Percentiles rank a stretch among this genome's conserved stretches.
These are phyloP conservation scores for Chrysoporthe cubensis DNA, from an alignment of 2,329 filamentous ascomycete species.

Conservation along the genomic window DNA sequence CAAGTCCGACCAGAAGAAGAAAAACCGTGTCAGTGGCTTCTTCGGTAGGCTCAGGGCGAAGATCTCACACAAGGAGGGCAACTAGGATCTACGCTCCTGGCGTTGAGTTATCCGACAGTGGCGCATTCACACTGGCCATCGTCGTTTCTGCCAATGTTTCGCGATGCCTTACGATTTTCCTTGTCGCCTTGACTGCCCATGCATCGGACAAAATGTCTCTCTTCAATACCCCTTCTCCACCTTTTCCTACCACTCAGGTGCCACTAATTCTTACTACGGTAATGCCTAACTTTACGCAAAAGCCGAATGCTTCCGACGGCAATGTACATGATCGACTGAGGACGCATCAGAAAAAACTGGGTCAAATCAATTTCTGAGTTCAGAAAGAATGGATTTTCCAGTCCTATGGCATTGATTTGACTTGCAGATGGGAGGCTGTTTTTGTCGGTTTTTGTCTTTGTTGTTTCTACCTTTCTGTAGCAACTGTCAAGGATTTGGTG, in stretches of 20 bases:
- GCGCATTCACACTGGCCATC: slow-evolving; percentile 29
- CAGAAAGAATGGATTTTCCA: background rate
- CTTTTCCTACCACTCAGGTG: slow-evolving; percentile 11
- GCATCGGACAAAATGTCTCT: slow-evolving; percentile 27
- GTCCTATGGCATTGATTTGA: slow-evolving; percentile 2
- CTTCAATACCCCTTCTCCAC: slow-evolving; percentile 27
- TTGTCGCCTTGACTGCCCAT: slow-evolving; percentile 23
- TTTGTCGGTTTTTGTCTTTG: background rate
- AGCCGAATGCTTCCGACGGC: background rate
- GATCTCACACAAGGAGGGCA: slow-evolving; percentile 39
- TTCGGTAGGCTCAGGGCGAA: slow-evolving; percentile 61
- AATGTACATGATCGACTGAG: background rate
- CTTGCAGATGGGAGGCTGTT: background rate
- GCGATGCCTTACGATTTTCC: slow-evolving; percentile 28
- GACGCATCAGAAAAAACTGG: background rate
- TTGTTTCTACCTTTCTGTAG: background rate
- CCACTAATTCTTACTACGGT: slow-evolving; percentile 3
- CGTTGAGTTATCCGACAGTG: slow-evolving; percentile 6
- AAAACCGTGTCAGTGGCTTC: slow-evolving; percentile 65
- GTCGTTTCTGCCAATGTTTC: slow-evolving; percentile 16
- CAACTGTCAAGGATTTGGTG: slow-evolving; percentile 7
- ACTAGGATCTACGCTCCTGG: slow-evolving; percentile 20
- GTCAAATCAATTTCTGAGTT: background rate
- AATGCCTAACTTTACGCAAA: slow-evolving; percentile 9
- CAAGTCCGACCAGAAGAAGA: slow-evolving; percentile 62